phyloP scores from a whole-genome alignment of 2,329 filamentous ascomycete genomes.

The Didymella segeticola region DNA sequence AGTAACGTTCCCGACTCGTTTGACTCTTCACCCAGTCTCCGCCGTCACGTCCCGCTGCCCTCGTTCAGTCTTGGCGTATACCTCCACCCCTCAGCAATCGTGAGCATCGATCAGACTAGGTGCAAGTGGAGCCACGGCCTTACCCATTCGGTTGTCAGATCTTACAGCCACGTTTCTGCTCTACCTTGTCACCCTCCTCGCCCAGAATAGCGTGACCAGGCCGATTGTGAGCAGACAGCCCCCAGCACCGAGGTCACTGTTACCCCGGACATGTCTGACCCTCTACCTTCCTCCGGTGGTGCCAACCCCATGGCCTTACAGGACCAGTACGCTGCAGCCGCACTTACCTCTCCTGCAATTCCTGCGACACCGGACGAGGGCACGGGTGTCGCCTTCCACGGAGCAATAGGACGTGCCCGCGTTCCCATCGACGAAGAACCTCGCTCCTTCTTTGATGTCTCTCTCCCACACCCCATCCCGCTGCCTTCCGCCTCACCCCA shows the following conservation, averaged over 20 bases:
- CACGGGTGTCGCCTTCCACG: conserved; percentile 23
- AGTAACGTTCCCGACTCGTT: conserved; percentile 1
- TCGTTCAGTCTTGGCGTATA: conserved; percentile 10
- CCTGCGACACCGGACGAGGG: conserved; percentile 33
- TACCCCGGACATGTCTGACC: conserved; percentile 23
- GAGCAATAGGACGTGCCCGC: conserved; percentile 16
- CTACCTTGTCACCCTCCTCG: conserved; percentile 24
- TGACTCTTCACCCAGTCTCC: conserved; percentile 8
- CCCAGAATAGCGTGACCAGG: conserved; percentile 22
- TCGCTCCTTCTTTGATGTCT: conserved; percentile 37
- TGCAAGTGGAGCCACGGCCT: conserved; percentile 28
- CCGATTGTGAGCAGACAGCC: conserved; percentile 19
- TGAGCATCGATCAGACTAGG: conserved; percentile 14
- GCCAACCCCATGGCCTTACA: conserved; percentile 10
- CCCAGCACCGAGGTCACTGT: conserved; percentile 8
- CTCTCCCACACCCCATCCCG: conserved; percentile 40
- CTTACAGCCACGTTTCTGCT: conserved; percentile 35
- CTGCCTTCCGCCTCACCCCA: conserved; percentile 31
- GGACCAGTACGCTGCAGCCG: conserved; percentile 20
- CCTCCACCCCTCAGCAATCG: conserved; percentile 17
- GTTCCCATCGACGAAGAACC: conserved; percentile 21
- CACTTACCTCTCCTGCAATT: conserved; percentile 22
- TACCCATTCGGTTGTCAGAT: conserved; percentile 31
- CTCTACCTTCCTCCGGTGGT: conserved; percentile 16
- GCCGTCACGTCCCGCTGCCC: conserved; percentile 18